A percentile compares a stretch with the other conserved stretches of the same genome.
These are phyloP conservation scores for Aspergillus sp. DNA, from an alignment of 2,329 filamentous ascomycete genomes.

Conservation along the genomic window DNA sequence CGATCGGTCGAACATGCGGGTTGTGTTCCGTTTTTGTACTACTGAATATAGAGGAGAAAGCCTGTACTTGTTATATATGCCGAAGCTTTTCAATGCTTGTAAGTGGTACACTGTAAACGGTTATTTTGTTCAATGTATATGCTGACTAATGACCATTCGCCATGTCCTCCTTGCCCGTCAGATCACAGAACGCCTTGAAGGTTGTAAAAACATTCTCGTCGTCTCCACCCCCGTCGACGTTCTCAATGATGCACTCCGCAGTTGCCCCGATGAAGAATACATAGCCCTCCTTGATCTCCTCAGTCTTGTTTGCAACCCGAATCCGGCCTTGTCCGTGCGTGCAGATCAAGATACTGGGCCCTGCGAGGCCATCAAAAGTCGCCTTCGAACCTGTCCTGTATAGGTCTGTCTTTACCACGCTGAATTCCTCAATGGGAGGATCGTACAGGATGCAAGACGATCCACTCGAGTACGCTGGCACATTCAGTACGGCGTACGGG, in stretches of 20 bases:
- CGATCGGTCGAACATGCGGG: no score
- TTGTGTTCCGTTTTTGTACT: no score
- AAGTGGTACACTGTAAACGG: no score
- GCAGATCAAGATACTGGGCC: constrained; percentile 88
- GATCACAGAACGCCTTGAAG: constrained; percentile 91
- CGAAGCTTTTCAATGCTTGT: no score
- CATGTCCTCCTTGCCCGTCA: constrained; percentile 46
- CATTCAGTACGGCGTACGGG: constrained; percentile 74
- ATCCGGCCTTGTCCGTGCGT: constrained; percentile 77
- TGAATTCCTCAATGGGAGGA: constrained; percentile 93
- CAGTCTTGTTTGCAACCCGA: constrained; percentile 70
- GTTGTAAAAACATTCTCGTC: constrained; percentile 67
- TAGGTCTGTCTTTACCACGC: constrained; percentile 72
- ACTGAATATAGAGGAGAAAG: no score
- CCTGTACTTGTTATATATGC: no score
- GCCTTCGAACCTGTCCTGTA: constrained; percentile 65
- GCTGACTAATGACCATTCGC: constrained; percentile 25
- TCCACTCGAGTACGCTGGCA: constrained; percentile 67
- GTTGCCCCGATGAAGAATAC: constrained; percentile 83
- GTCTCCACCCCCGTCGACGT: constrained; percentile 41
- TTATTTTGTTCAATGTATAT: not conserved
- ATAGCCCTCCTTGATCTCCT: constrained; percentile 64
- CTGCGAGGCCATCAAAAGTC: constrained; percentile 77
- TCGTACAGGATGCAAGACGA: constrained; percentile 74
- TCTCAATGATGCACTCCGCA: constrained; percentile 73